Evolutionary conservation across 768 basidiomycete species (phyloP), one percentile per base, ranked within the genome.

Genomic region (Naematelia encephala): DNA sequence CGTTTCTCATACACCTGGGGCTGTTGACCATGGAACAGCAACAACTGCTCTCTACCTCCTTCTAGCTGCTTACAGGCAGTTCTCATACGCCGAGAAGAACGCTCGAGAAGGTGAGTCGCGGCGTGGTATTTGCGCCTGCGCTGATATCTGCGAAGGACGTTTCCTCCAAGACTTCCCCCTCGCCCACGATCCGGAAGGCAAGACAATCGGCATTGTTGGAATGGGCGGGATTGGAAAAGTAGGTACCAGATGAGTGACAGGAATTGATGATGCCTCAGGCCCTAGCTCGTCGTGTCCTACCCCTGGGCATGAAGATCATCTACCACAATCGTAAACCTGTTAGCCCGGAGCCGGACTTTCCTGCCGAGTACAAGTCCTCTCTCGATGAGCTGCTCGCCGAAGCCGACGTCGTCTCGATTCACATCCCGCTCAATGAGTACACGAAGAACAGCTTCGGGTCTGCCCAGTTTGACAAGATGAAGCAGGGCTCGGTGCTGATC

Each of bases 21-120:
- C 89, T 2, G 91, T 93, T 45, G 86, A 92, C 76, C 88, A 91
- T 62, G 90, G 86, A 11, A 91, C 90, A 2, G 91, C 91, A 0
- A 49, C 48, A 26, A 57, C 56, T 4, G 90, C 88, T 0, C 79
- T 92, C 28, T 91, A 87, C 74, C 84, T 94, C 51, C 76, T 93
- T 63, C 82, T 93, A 66, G 87, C 89, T 21, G 82, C 86, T 34
- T 73, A 89, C 46, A 85, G 89, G 44, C 86, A 88, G 62, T 62
- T 52, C 42, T 21, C 45, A 23, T 5, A 13, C 12, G 60, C 55
- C 30, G 28, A 58, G 45, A 22, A 39, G 4, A 46, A 57, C 29
- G 57, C 56, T 46, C 60, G 61, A 12, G 48, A 56, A 26, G 48
- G 54, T 8, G 50, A 62, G 39, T 53, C 14, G 51, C n/a, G n/a